Evolutionary conservation across 129 eudicot species (phyloP), one percentile per base, ranked within the genome.

Genomic region (Saposhnikovia divaricata): DNA sequence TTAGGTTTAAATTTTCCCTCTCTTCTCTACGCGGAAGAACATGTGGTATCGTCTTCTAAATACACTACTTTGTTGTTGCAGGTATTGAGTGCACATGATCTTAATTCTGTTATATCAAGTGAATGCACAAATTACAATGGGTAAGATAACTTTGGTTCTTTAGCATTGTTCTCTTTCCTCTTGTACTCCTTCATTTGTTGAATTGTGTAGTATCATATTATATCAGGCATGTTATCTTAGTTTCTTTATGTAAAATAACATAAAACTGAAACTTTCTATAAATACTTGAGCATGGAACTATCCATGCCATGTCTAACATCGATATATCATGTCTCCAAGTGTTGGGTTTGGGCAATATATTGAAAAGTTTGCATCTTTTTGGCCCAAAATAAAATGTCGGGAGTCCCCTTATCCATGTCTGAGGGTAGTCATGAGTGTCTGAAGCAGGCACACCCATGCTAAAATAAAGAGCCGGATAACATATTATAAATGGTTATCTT

Each of bases 51-150:
- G 51, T 43, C 77, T 42, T 43, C 1, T 0, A 51, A 53, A 25
- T 14, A 37, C 63, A 34, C 40, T 31, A 77, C 12, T 39, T 77
- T 39, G 14, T 77, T 46, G 6, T 77, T 81, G 45, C 82, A 89
- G 93, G 84, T 79, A 79, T 78, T 82, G 27, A 82, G 39, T 38
- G 15, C 74, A 11, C 66, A 63, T 68, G 80, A 82, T 73, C 83
- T 74, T 28, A 84, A 73, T 81, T 76, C 82, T 21, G 80, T 78
- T 69, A 55, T 77, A 74, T 79, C 42, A 8, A 57, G 79, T 78
- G 85, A 78, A 77, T 75, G 53, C n/a, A 59, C 78, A 50, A 80
- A 76, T 42, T 48, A 75, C 48, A 77, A 81, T 48, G 86, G 89
- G 93, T 89, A 50, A 75, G 89, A 73, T 46, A 50, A 25, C 27